A percentile compares a stretch with the other conserved stretches of the same genome.
Evolutionary conservation across 2,329 filamentous ascomycete genomes (phyloP).

Genomic region (Neophaeococcomyces aloes): DNA sequence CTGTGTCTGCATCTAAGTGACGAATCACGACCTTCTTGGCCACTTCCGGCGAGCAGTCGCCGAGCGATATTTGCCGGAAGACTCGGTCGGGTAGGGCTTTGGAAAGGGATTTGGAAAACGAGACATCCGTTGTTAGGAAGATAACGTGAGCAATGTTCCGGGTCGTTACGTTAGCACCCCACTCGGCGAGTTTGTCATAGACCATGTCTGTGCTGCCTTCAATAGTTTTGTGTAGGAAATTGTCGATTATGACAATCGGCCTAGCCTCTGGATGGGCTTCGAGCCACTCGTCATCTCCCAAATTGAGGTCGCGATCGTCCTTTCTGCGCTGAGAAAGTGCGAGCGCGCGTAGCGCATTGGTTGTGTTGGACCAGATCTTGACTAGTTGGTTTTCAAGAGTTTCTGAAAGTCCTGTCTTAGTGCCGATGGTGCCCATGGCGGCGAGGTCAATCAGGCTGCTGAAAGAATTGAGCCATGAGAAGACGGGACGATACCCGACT

Average conservation of each 20-base stretch:
- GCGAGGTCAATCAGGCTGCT: conserved; percentile 87
- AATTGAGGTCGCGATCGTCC: conserved; percentile 58
- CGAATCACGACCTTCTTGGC: conserved; percentile 85
- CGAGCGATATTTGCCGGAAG: conserved; percentile 74
- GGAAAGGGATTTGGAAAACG: conserved; percentile 75
- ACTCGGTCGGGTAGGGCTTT: conserved; percentile 84
- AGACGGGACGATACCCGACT: conserved; percentile 85
- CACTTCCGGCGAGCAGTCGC: conserved; percentile 74
- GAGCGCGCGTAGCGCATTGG: conserved; percentile 66
- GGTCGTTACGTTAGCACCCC: conserved; percentile 76
- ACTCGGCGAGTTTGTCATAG: conserved; percentile 70
- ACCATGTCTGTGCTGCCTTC: conserved; percentile 54
- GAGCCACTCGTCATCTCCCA: conserved; percentile 76
- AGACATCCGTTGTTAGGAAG: conserved; percentile 81
- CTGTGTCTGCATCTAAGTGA: conserved; percentile 49
- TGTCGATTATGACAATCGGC: conserved; percentile 80
- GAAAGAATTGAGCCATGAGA: conserved; percentile 92
- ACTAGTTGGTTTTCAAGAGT: conserved; percentile 78
- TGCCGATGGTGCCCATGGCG: conserved; percentile 83
- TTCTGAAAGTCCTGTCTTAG: conserved; percentile 89
- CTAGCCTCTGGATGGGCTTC: conserved; percentile 78
- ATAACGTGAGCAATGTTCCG: conserved; percentile 88
- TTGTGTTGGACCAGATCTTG: conserved; percentile 81
- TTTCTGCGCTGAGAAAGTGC: conserved; percentile 60
- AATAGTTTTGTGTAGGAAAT: conserved; percentile 72